Percentiles rank a stretch among this genome's conserved stretches.
These are phyloP conservation scores for Thyridium curvatum DNA, from an alignment of 2,329 filamentous ascomycete species.

Conservation along the genomic window DNA sequence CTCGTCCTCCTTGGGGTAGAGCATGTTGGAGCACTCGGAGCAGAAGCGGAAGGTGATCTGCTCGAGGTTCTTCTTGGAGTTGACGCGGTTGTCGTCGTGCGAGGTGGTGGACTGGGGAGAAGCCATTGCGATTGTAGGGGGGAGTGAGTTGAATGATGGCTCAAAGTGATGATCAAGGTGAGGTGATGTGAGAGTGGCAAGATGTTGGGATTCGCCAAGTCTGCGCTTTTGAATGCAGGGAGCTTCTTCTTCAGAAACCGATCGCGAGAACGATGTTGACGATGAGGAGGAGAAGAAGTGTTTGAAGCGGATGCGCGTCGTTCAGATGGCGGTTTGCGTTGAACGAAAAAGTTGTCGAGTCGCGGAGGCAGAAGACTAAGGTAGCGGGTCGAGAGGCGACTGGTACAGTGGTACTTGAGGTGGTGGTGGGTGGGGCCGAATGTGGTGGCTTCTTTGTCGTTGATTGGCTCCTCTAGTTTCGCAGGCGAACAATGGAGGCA, in stretches of 20 bases:
- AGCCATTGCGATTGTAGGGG: conserved; percentile 36
- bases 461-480: too few species aligned
- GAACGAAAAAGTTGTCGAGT: conserved; percentile 1
- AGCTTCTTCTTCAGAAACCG: too few species aligned
- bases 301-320: conserved; percentile 1
- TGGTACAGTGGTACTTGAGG: too few species aligned
- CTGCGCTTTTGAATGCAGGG: too few species aligned
- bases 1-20: conserved; percentile 94
- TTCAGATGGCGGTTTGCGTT: conserved; percentile 4
- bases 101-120: conserved; percentile 46
- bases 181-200: too few species aligned
- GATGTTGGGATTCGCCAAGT: too few species aligned
- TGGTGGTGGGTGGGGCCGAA: too few species aligned
- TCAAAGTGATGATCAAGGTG: neutral
- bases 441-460: too few species aligned
- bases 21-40: conserved; percentile 96
- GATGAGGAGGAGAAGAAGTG: too few species aligned
- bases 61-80: conserved; percentile 51
- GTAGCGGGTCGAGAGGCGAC: neutral
- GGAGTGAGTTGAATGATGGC: conserved; percentile 2
- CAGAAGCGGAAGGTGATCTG: conserved; percentile 97
- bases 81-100: conserved; percentile 30
- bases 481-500: too few species aligned
- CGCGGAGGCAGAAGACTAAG: neutral
- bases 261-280: too few species aligned